phyloP scores from a whole-genome alignment of 2,329 filamentous ascomycete species.

The Colletotrichum tropicicola region DNA sequence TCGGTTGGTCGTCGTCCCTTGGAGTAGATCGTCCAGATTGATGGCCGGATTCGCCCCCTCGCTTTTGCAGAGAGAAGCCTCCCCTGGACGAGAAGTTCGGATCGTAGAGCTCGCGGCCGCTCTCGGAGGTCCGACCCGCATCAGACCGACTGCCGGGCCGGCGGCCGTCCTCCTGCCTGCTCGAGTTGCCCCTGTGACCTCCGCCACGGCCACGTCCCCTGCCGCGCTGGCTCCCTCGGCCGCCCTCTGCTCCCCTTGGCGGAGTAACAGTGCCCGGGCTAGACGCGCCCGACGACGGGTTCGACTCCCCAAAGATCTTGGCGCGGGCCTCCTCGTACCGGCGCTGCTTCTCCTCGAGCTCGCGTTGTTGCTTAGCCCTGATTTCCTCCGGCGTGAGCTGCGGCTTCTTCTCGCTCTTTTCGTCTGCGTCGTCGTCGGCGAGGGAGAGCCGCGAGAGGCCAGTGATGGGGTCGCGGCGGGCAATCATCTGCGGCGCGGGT shows the following conservation, averaged over 20 bases:
- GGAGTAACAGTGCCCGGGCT: constrained; percentile 71
- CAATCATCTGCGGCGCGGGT: constrained; percentile 68
- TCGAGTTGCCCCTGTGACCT: constrained; percentile 45
- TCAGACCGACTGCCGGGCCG: constrained; percentile 32
- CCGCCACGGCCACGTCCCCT: constrained; percentile 56
- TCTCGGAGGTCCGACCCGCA: constrained; percentile 35
- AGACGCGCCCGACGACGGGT: constrained; percentile 64
- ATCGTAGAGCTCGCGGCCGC: constrained; percentile 76
- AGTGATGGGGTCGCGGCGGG: constrained; percentile 64
- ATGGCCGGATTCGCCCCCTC: constrained; percentile 47
- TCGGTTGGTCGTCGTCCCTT: constrained; percentile 70
- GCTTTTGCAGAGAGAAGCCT: constrained; percentile 57
- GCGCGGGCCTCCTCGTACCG: constrained; percentile 90
- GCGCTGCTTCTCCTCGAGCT: constrained; percentile 88
- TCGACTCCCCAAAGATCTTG: constrained; percentile 80
- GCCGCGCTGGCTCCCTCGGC: constrained; percentile 52
- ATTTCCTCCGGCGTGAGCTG: constrained; percentile 80
- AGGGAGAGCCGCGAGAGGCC: constrained; percentile 55
- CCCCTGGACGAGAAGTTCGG: constrained; percentile 76
- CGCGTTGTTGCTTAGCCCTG: constrained; percentile 78
- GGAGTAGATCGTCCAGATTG: constrained; percentile 54
- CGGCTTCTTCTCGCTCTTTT: constrained; percentile 65
- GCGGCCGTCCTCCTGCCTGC: constrained; percentile 40
- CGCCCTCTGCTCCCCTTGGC: constrained; percentile 51
- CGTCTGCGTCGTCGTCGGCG: constrained; percentile 70